Evolutionary conservation across 2,329 filamentous ascomycete species (phyloP).

Genomic region (Phaeosphaeriaceae sp.): DNA sequence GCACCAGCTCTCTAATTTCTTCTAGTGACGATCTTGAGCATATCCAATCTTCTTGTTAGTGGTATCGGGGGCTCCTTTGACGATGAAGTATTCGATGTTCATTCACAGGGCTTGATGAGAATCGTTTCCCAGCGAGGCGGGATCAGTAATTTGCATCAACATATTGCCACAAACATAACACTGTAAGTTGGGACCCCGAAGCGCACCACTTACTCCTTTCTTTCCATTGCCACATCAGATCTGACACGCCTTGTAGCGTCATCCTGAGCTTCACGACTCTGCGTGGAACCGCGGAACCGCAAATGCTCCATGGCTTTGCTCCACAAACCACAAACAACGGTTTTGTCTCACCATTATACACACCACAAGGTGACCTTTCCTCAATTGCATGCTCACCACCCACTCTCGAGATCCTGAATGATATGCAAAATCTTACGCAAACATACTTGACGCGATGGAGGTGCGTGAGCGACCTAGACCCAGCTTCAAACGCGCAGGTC

Average conservation of each 20-base stretch:
- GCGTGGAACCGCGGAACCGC: slow-evolving; percentile 27
- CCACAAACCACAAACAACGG: slow-evolving; percentile 10
- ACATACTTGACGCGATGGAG: slow-evolving; percentile 28
- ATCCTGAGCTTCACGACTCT: slow-evolving; percentile 33
- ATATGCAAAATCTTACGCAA: slow-evolving; percentile 35
- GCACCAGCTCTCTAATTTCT: not conserved
- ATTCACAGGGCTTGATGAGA: slow-evolving; percentile 35
- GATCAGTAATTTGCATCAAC: slow-evolving; percentile 17
- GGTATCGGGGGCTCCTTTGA: slow-evolving; percentile 35
- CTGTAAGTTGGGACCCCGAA: slow-evolving; percentile 25
- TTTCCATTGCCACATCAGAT: not conserved
- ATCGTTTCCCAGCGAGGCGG: slow-evolving; percentile 36
- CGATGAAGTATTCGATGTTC: slow-evolving; percentile 38
- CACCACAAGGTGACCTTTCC: slow-evolving; percentile 23
- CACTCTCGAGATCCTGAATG: slow-evolving; percentile 31
- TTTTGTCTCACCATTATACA: slow-evolving; percentile 33
- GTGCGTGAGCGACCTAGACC: slow-evolving; percentile 11
- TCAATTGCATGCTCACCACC: slow-evolving; percentile 21
- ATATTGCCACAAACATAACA: slow-evolving; percentile 32
- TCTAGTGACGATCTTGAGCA: slow-evolving; percentile 34
- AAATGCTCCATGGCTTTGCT: slow-evolving; percentile 22
- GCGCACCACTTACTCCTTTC: too few species aligned
- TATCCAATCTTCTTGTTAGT: slow-evolving; percentile 40
- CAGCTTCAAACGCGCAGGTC: slow-evolving; percentile 14
- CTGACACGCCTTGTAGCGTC: slow-evolving; percentile 18